Evolutionary conservation across 1,139 yeast species (phyloP), one percentile per base, ranked within the genome.

Genomic region (Yamadazyma aaseri): DNA sequence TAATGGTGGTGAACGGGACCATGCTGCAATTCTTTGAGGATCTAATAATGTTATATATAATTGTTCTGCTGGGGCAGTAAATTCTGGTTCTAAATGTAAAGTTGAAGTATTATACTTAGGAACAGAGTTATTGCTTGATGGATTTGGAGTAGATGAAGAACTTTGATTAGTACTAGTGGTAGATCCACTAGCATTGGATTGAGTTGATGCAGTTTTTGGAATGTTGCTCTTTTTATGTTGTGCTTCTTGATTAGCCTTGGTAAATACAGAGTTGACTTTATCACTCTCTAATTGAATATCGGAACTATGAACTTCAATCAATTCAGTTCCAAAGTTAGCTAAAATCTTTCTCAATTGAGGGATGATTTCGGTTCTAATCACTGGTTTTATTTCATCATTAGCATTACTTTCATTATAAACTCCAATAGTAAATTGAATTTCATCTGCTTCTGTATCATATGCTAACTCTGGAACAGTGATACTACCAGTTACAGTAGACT

Each of bases 401-500:
- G 69, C 63, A 41, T 71, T 65, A 31, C 68, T 73, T 50, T 81
- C 85, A 46, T 82, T 76, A 54, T 80, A 78, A 25, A 86, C 68
- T 20, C 81, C 71, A 38, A 87, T 72, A 34, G 81, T 83, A 55
- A 92, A 92, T 55, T 86, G 96, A 51, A 82, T 82, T 46, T 89
- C 97, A 43, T 82, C 90, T 22, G 65, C 73, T 34, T 83, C 92
- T 12, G 95, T 79, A 58, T 92, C 98, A 57, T 90, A 92, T n/a
- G 97, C 94, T 44, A 94, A 76, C 57, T 94, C 98, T 3, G 98
- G 99, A 30, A 92, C 63, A 4, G 79, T 74, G 41, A 92, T 81
- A 12, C 83, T 71, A 9, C 98, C 99, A 34, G 65, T 70, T 22
- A 70, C 69, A 3, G 46, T 48, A 7, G 55, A 64, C 23, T 55